Evolutionary conservation across 2,329 filamentous ascomycete genomes (phyloP), one percentile per base, ranked within the genome.

Genomic region (Pseudopyricularia javanii): DNA sequence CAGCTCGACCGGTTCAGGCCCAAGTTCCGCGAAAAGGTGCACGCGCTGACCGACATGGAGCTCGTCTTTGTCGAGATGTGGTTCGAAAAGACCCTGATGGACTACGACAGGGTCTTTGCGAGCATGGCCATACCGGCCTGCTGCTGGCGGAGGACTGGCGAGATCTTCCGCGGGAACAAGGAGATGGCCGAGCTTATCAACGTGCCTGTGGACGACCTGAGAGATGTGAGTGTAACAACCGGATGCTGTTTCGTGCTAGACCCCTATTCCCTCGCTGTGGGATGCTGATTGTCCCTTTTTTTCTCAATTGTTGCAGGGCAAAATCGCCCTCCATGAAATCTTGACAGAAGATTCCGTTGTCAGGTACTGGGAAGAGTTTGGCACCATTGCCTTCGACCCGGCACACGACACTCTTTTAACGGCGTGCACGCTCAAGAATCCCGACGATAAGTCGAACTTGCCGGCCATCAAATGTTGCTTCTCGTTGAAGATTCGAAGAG

Each of bases 121-220:
- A 95, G 90, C 66, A 98, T 98, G 93, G 93, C 93, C 2, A 91
- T 98, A 56, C 93, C 93, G 0, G 93, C 93, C 14, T 98, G 93
- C 68, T 95, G 91, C 66, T 98, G 93, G 93, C 79, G 93, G 62
- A 79, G 93, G 62, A 98, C 93, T 0, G 93, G 93, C 9, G 93
- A 98, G 71, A 97, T 98, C 49, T 97, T 95, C 65, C 78, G 93
- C 58, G 93, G 91, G 0, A 98, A 98, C 66, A 95, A 95, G 64
- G 93, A 98, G 69, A 98, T 98, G 91, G 93, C 93, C 7, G 89
- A 97, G 68, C 74, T 98, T 54, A 91, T 98, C 57, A 84, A 91
- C 60, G 90, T 96, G 30, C 89, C 90, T 0, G 91, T 96, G 60
- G 91, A 96, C 61, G 84, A 83, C 56, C 70, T 98, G 58, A 80